Base-by-base conservation (phyloP, 805 yeast genomes). In the Wickerhamomyces tratensis region DNA sequence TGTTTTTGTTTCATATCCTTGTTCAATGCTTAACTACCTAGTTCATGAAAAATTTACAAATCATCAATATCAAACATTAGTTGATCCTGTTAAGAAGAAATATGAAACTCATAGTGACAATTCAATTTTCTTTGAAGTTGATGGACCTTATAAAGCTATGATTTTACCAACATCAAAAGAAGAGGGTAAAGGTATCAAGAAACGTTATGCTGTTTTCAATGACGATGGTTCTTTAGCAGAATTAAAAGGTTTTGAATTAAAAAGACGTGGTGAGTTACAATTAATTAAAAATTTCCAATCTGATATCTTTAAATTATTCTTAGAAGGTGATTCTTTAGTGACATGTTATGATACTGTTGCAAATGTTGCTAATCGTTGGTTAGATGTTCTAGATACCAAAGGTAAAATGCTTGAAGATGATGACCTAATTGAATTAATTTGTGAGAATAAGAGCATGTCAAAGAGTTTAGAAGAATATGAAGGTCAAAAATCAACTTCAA, bases 121-220 rank as follows among this genome's bases (percentile, higher is more conserved):
- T 61, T 84, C 96, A 13, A 93, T 93, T 62, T 91, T 91, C 65
- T 93, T 93, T 52, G 99, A 93, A 59, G 96, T 94, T 15, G 99
- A 93, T 67, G 99, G 99, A 10, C 99, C 99, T 1, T 93, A 93
- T 59, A 84, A 79, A 54, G 98, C 98, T 0, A 93, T 93, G 98
- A 77, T 93, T 44, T 71, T 93, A 41, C 99, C 99, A 5, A 88
- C 98, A 0, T 91, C 98, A 0, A 86, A 87, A 49, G 98, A 93
- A 58, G 98, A 94, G 69, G 98, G 96, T 38, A 89, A 89, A 62
- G 96, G 96, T 50, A 71, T 93, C 56, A 93, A 93, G 61, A 93
- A 93, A 55, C 75, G 99, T 54, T 93, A 93, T 56, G 99, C 98
- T 2, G 99, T 93, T 5, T 93, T 93, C 65, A 93, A 93, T 58